Conservation (phyloP, 208 protist genomes). For the Trypanosoma avium region DNA sequence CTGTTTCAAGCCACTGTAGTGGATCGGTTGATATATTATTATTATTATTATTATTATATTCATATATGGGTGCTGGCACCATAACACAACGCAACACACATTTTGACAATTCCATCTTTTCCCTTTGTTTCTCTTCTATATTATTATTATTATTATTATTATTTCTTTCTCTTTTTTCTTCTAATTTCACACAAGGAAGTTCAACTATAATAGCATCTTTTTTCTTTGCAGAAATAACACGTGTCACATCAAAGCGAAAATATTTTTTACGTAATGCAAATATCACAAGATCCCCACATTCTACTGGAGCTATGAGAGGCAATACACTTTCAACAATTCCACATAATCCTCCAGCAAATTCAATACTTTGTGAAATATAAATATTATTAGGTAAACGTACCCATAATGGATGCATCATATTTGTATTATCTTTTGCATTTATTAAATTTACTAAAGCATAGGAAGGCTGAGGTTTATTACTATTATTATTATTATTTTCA, state of each 20-base stretch:
- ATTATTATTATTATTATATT: constrained; percentile 6
- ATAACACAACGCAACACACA: constrained; percentile 16
- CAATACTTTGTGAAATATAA: constrained; percentile 30
- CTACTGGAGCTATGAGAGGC: constrained; percentile 41
- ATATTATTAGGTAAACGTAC: constrained; percentile 38
- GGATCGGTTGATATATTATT: background rate
- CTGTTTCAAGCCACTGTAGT: constrained; percentile 17
- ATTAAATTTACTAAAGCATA: background rate
- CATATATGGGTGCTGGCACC: constrained; percentile 13
- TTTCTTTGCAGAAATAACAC: constrained; percentile 12
- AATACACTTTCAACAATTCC: constrained; percentile 42
- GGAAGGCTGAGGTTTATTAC: no score
- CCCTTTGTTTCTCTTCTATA: background rate
- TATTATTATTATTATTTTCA: no score
- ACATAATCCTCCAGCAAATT: constrained; percentile 34
- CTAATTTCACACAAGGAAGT: constrained; percentile 26
- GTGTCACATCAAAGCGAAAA: constrained; percentile 22
- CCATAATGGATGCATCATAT: constrained; percentile 34
- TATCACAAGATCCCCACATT: constrained; percentile 52
- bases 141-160: background rate
- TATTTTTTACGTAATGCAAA: constrained; percentile 23
- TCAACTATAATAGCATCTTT: constrained; percentile 30
- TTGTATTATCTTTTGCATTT: background rate
- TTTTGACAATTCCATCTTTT: background rate
- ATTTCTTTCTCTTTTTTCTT: background rate